phyloP scores from a whole-genome alignment of 257 asterid species.

The Salvia hispanica region DNA sequence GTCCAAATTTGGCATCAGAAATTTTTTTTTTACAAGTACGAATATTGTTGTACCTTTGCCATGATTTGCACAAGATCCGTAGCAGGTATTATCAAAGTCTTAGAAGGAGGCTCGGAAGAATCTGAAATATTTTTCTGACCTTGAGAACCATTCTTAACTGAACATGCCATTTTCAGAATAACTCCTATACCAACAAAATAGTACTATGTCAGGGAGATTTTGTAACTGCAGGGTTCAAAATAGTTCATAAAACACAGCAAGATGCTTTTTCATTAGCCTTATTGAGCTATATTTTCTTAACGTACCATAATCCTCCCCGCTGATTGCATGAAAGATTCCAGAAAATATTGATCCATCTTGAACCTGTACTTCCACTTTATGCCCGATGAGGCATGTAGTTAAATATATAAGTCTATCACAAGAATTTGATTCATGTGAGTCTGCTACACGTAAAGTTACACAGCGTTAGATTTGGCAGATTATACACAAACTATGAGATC shows the following conservation, averaged over 20 bases:
- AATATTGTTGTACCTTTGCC: slow-evolving; percentile 58
- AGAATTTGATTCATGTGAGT: slow-evolving; percentile 51
- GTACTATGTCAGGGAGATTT: slow-evolving; percentile 6
- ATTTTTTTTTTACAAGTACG: not conserved
- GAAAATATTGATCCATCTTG: slow-evolving; percentile 77
- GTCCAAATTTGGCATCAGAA: slow-evolving; percentile 16
- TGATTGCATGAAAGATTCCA: slow-evolving; percentile 83
- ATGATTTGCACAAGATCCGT: slow-evolving; percentile 88
- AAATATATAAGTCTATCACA: slow-evolving; percentile 69
- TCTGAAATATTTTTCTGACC: slow-evolving; percentile 52
- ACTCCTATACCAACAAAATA: slow-evolving; percentile 53
- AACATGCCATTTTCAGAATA: slow-evolving; percentile 83
- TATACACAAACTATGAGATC: slow-evolving; percentile 21
- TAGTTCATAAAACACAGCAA: not conserved
- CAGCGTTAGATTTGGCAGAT: slow-evolving; percentile 28
- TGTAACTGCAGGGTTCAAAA: slow-evolving; percentile 8
- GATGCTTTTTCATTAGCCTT: slow-evolving; percentile 13
- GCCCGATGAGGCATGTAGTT: slow-evolving; percentile 83
- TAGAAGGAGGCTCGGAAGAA: slow-evolving; percentile 55
- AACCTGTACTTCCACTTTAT: slow-evolving; percentile 92
- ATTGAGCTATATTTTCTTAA: slow-evolving; percentile 6
- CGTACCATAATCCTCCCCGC: slow-evolving; percentile 89
- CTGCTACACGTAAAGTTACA: slow-evolving; percentile 60
- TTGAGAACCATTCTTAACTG: slow-evolving; percentile 62
- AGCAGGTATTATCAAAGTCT: slow-evolving; percentile 72